Percentiles rank a stretch among this genome's conserved stretches.
Evolutionary conservation across 2,329 filamentous ascomycete species (phyloP).

Genomic region (Paramyrothecium roridum): DNA sequence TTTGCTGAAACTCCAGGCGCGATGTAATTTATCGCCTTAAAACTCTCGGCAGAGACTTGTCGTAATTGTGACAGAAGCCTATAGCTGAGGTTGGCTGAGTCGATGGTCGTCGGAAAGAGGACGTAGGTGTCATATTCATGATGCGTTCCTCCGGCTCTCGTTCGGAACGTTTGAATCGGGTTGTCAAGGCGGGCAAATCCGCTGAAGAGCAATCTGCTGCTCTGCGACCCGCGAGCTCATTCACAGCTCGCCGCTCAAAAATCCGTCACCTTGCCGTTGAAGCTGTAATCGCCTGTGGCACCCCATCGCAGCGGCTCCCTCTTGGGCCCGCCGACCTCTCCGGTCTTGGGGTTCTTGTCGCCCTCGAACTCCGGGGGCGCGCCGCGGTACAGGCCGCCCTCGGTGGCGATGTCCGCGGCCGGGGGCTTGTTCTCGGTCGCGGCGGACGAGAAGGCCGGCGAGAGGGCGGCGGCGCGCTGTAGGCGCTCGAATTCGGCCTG

Average conservation of each 20-base stretch:
- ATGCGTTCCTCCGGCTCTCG: too few species aligned
- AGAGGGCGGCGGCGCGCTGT: slow-evolving; percentile 58
- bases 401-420: slow-evolving; percentile 36
- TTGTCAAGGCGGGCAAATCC: too few species aligned
- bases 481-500: slow-evolving; percentile 89
- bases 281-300: slow-evolving; percentile 75
- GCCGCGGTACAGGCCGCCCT: slow-evolving; percentile 65
- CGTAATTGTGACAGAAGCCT: too few species aligned
- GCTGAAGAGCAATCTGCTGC: too few species aligned
- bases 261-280: slow-evolving; percentile 91
- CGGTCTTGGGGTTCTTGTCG: slow-evolving; percentile 87
- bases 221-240: too few species aligned
- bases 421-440: slow-evolving; percentile 15
- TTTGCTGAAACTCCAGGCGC: too few species aligned
- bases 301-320: slow-evolving; percentile 95
- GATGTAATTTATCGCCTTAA: too few species aligned
- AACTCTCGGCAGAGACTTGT: too few species aligned
- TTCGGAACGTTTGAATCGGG: too few species aligned
- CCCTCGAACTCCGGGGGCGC: slow-evolving; percentile 90
- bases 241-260: slow-evolving; percentile 47
- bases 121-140: too few species aligned
- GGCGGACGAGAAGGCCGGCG: slow-evolving; percentile 31
- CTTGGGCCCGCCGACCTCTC: slow-evolving; percentile 94
- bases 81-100: too few species aligned
- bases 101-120: too few species aligned